phyloP scores from a whole-genome alignment of 352 stramenopile species.

The Stramenopiles sp. region DNA sequence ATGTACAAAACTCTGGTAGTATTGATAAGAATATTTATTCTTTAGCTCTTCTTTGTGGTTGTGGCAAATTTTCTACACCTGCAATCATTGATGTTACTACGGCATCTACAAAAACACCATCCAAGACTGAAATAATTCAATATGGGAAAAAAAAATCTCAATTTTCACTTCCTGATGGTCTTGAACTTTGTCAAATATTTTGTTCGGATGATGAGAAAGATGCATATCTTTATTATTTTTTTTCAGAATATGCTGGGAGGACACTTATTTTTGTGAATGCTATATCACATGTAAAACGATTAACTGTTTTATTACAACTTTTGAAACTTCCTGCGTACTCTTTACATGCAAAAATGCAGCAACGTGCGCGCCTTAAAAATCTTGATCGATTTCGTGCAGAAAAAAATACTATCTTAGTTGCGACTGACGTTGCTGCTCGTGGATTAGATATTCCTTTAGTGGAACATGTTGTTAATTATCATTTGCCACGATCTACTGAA shows the following conservation, averaged over 20 bases:
- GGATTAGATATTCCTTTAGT: constrained; percentile 61
- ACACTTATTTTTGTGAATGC: constrained; percentile 70
- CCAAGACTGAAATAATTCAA: background rate
- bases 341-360: constrained; percentile 68
- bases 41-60: no score
- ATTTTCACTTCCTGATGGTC: constrained; percentile 33
- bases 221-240: constrained; percentile 54
- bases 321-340: constrained; percentile 41
- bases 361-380: constrained; percentile 56
- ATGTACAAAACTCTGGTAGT: background rate
- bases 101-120: background rate
- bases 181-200: constrained; percentile 39
- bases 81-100: no score
- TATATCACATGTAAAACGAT: constrained; percentile 39
- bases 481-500: constrained; percentile 48
- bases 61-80: no score
- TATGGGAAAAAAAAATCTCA: background rate
- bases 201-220: constrained; percentile 42
- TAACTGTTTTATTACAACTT: constrained; percentile 29
- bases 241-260: constrained; percentile 37
- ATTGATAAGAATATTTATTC: background rate
- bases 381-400: constrained; percentile 40
- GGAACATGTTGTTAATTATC: constrained; percentile 68
- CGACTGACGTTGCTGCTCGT: constrained; percentile 60
- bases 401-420: constrained; percentile 37